Conservation (phyloP, 1,139 yeast genomes). For the Candida buenavistaensis region DNA sequence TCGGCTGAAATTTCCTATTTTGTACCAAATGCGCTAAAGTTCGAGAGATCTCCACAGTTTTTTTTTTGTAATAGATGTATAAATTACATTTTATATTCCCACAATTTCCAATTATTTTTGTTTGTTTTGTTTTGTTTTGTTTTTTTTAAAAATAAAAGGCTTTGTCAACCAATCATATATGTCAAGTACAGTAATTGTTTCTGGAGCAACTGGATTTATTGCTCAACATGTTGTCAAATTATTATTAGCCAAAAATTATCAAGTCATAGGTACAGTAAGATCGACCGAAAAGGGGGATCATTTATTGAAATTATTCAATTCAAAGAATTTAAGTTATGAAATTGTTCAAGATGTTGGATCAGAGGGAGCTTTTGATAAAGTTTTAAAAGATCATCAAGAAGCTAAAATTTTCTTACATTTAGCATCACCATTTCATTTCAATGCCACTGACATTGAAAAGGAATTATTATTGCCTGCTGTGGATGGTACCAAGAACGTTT, state of each 20-base stretch:
- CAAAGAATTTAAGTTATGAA: slow-evolving; percentile 25
- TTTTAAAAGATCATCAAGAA: slow-evolving; percentile 30
- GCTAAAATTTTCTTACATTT: slow-evolving; percentile 30
- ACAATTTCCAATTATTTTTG: too few species aligned
- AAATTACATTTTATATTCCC: too few species aligned
- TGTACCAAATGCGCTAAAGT: too few species aligned
- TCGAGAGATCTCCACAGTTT: too few species aligned
- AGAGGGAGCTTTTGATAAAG: slow-evolving; percentile 33
- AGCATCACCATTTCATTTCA: slow-evolving; percentile 35
- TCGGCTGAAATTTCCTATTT: too few species aligned
- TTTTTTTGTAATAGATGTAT: too few species aligned
- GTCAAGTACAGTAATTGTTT: slow-evolving; percentile 34
- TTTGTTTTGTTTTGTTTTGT: too few species aligned
- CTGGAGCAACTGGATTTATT: slow-evolving; percentile 44
- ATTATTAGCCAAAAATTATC: slow-evolving; percentile 27
- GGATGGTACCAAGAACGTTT: slow-evolving; percentile 32
- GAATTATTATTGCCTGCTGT: slow-evolving; percentile 36
- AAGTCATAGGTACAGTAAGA: slow-evolving; percentile 39
- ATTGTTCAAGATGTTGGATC: slow-evolving; percentile 29
- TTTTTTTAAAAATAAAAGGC: too few species aligned
- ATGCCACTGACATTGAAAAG: slow-evolving; percentile 26
- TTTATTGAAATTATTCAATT: slow-evolving; percentile 17
- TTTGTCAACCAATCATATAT: too few species aligned
- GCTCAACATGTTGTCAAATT: slow-evolving; percentile 31
- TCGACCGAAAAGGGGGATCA: slow-evolving; percentile 31